Evolutionary conservation across 2,329 filamentous ascomycete genomes (phyloP), one percentile per base, ranked within the genome.

Genomic region (Moelleriella libera): DNA sequence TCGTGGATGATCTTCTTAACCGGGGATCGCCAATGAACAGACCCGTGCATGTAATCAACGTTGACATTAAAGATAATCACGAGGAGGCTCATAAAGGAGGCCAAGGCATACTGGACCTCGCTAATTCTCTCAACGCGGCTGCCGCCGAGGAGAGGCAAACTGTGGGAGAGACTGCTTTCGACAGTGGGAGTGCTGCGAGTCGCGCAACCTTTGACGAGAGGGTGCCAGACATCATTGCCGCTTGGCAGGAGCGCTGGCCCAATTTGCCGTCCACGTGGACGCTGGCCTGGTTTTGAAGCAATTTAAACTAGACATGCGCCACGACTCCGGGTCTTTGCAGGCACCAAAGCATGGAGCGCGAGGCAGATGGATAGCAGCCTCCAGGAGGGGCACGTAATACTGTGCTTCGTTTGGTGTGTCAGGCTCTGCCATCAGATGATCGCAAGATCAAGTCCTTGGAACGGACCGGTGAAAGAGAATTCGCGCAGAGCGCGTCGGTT

Each of bases 21-120:
- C 79, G 94, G 52, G 92, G 90, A 6, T 80, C 84, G 0, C 84
- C 86, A 4, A 71, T 98, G 49, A 98, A 98, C 63, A 74, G 88
- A 2, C 89, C 92, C 0, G 92, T 98, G 0, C 92, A 98, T 61
- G 87, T 98, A 48, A 94, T 98, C 71, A 98, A 98, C 58, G 84
- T 98, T 47, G 92, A 98, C 62, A 98, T 98, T 60, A 90, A 85
- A 64, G 92, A 98, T 67, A 98, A 97, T 60, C 92, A 97, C 60
- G 90, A 98, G 63, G 92, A 98, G 65, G 92, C 92, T 0, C 74
- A 90, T 28, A 77, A 96, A 2, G 92, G 92, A 8, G 92, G 92
- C 2, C 80, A 83, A 55, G 92, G 87, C 43, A 98, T 98, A 50
- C 73, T 97, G 39, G 92, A 98, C 59, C 73, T 98, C 37, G 92